phyloP scores from a whole-genome alignment of 2,329 filamentous ascomycete genomes.

The Clonostachys rosea region DNA sequence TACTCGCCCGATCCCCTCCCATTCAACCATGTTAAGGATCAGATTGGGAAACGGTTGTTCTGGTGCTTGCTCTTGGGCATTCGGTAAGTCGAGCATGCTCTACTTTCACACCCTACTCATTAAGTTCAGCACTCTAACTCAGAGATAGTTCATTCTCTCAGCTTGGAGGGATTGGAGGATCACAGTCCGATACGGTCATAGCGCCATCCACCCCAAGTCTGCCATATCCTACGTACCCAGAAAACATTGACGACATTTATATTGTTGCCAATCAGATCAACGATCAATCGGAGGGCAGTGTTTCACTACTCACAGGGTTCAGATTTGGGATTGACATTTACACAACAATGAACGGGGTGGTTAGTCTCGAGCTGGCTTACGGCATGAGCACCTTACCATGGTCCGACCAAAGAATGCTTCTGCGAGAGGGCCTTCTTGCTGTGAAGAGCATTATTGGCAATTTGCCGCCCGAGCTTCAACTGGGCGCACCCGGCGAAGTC shows the following conservation, averaged over 20 bases:
- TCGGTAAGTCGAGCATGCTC: slow-evolving; percentile 35
- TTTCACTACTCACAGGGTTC: slow-evolving; percentile 75
- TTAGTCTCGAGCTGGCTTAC: slow-evolving; percentile 78
- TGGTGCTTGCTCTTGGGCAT: slow-evolving; percentile 78
- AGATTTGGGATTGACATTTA: slow-evolving; percentile 76
- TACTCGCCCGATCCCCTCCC: slow-evolving; percentile 33
- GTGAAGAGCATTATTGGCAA: slow-evolving; percentile 66
- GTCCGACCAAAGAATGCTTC: slow-evolving; percentile 69
- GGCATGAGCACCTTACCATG: slow-evolving; percentile 74
- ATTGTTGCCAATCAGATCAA: slow-evolving; percentile 69
- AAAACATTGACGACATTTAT: slow-evolving; percentile 80
- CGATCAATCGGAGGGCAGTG: slow-evolving; percentile 60
- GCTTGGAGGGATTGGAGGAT: slow-evolving; percentile 50
- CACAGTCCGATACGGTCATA: slow-evolving; percentile 67
- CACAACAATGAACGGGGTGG: slow-evolving; percentile 72
- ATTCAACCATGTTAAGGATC: slow-evolving; percentile 67
- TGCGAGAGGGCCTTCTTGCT: slow-evolving; percentile 65
- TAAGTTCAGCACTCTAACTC: slow-evolving; percentile 7
- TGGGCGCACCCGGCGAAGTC: slow-evolving; percentile 32
- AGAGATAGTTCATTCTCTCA: slow-evolving; percentile 66
- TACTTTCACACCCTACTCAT: neutral
- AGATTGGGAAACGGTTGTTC: slow-evolving; percentile 75
- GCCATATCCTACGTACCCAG: slow-evolving; percentile 73
- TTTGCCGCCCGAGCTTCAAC: slow-evolving; percentile 64
- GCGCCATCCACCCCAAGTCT: slow-evolving; percentile 71